Percentiles rank a stretch among this genome's conserved stretches.
These are phyloP conservation scores for Prillingera fragicola DNA, from an alignment of 1,284 basidiomycete genomes.

Conservation along the genomic window DNA sequence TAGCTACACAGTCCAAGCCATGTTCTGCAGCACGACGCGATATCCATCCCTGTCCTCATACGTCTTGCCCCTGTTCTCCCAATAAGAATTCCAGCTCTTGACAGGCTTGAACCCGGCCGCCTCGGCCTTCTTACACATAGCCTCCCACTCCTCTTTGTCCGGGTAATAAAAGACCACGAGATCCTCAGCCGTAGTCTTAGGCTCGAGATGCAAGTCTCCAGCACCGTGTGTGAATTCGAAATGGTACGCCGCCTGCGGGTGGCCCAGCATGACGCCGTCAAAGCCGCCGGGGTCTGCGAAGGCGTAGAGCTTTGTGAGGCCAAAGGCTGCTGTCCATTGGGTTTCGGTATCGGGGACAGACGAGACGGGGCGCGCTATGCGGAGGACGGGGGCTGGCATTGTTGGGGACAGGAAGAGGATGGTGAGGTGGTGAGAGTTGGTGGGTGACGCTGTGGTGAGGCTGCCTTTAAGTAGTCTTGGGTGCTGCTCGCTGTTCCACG, in stretches of 20 bases:
- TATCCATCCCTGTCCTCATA: constrained; percentile 12
- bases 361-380: constrained; percentile 8
- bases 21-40: constrained; percentile 5
- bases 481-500: no score
- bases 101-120: constrained; percentile 1
- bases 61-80: constrained; percentile 8
- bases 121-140: background rate
- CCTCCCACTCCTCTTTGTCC: constrained; percentile 3
- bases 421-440: background rate
- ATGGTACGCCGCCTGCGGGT: constrained; percentile 3
- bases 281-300: constrained; percentile 5
- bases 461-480: constrained; percentile 7
- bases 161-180: constrained; percentile 12
- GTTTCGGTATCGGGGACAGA: constrained; percentile 1
- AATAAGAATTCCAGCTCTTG: constrained; percentile 6
- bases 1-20: constrained; percentile 3
- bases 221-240: constrained; percentile 11
- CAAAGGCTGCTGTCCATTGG: constrained; percentile 1
- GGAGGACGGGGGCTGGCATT: constrained; percentile 6
- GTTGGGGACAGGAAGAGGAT: background rate
- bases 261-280: constrained; percentile 13
- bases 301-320: background rate
- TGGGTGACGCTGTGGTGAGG: no score
- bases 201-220: no score
- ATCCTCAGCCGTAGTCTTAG: constrained; percentile 8